Evolutionary conservation across 495 filamentous ascomycete genomes (phyloP).

Genomic region (Neurospora sp.): DNA sequence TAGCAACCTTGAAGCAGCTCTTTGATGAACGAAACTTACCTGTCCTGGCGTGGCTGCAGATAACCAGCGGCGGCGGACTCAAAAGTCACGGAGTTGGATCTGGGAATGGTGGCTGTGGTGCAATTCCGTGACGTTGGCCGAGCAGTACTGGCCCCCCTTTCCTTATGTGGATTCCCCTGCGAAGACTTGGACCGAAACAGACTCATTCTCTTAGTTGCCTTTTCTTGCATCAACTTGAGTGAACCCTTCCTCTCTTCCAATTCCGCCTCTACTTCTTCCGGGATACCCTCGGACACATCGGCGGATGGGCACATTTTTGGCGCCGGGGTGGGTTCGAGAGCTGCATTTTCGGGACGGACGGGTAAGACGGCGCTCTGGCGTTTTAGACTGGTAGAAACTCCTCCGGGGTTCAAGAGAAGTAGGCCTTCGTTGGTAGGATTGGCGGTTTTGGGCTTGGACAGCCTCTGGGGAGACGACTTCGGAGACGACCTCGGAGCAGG

Average conservation of each 20-base stretch:
- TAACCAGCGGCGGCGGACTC: constrained; percentile 23
- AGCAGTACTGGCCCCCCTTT: constrained; percentile 8
- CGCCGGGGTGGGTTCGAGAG: constrained; percentile 11
- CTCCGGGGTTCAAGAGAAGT: constrained; percentile 23
- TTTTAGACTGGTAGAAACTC: constrained; percentile 23
- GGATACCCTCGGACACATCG: constrained; percentile 1
- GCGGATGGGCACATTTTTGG: constrained; percentile 1
- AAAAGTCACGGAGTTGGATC: constrained; percentile 25
- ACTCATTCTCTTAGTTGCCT: constrained; percentile 16
- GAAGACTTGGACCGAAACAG: constrained; percentile 26
- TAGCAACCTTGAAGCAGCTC: not conserved
- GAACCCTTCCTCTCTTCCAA: constrained; percentile 10
- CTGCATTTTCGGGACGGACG: constrained; percentile 9
- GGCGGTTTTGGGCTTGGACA: constrained; percentile 39
- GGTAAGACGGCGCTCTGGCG: constrained; percentile 15
- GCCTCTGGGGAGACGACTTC: constrained; percentile 22
- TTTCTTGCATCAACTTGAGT: constrained; percentile 10
- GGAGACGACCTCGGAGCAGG: constrained; percentile 21
- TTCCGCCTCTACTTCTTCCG: not conserved
- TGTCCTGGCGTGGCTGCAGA: constrained; percentile 14
- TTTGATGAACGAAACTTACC: constrained; percentile 5
- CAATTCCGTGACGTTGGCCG: constrained; percentile 8
- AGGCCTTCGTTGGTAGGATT: constrained; percentile 36
- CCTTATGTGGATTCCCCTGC: constrained; percentile 6
- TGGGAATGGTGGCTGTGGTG: constrained; percentile 12